Evolutionary conservation across 1,284 basidiomycete genomes (phyloP).

Genomic region (Vanrija humicola): DNA sequence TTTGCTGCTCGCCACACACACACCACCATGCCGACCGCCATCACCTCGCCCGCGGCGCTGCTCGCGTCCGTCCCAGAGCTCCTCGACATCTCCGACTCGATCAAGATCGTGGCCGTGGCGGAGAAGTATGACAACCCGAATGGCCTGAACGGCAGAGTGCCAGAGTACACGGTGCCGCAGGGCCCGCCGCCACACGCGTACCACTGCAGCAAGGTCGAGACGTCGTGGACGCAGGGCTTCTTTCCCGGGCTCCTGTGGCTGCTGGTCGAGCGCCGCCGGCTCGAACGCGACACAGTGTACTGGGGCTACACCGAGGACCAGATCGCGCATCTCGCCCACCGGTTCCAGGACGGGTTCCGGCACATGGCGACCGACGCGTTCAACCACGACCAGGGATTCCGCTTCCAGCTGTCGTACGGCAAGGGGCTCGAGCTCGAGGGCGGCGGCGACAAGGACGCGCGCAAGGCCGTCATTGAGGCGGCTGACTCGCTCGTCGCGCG

Average conservation of each 20-base stretch:
- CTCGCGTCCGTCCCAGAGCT: too few species aligned
- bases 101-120: slow-evolving; percentile 23
- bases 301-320: slow-evolving; percentile 13
- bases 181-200: slow-evolving; percentile 23
- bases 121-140: slow-evolving; percentile 26
- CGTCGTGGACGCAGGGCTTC: slow-evolving; percentile 33
- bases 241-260: slow-evolving; percentile 36
- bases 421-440: too few species aligned
- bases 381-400: slow-evolving; percentile 40
- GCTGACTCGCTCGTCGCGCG: slow-evolving; percentile 32
- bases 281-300: slow-evolving; percentile 17
- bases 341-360: slow-evolving; percentile 27
- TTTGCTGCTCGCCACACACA: too few species aligned
- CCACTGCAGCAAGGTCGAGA: slow-evolving; percentile 28
- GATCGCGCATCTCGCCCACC: slow-evolving; percentile 24
- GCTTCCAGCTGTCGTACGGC: slow-evolving; percentile 38
- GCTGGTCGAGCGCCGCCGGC: slow-evolving; percentile 23
- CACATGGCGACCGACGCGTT: slow-evolving; percentile 17
- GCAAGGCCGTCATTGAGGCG: slow-evolving; percentile 28
- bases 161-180: slow-evolving; percentile 32
- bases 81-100: too few species aligned
- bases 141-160: slow-evolving; percentile 18
- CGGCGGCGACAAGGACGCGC: not conserved
- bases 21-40: too few species aligned
- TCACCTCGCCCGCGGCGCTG: too few species aligned